These are phyloP conservation scores for Lactifluus subvellereus DNA, from an alignment of 768 basidiomycete genomes.

Conservation along the genomic window DNA sequence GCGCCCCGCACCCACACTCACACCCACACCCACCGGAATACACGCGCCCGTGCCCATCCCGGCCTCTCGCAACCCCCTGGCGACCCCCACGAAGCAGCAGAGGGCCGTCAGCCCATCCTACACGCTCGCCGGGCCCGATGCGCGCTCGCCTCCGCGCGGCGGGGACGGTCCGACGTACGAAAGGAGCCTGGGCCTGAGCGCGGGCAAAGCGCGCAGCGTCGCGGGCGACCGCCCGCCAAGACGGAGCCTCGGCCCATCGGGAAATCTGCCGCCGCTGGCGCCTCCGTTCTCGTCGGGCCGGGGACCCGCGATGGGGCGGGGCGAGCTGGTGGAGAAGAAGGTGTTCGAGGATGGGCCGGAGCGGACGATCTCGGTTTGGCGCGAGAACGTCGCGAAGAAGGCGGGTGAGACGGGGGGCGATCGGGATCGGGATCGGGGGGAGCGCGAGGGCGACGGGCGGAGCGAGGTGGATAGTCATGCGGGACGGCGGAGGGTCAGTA, in stretches of 20 bases:
- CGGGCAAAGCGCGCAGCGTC: slow-evolving; percentile 22
- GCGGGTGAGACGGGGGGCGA: slow-evolving; percentile 16
- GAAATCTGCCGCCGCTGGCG: background rate
- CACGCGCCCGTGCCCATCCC: slow-evolving; percentile 1
- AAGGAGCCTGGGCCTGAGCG: background rate
- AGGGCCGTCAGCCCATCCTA: slow-evolving; percentile 19
- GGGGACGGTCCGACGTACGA: background rate
- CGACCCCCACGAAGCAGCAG: slow-evolving; percentile 1
- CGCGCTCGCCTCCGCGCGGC: background rate
- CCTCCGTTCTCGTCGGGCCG: background rate
- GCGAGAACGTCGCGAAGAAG: slow-evolving; percentile 33
- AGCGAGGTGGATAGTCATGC: slow-evolving; percentile 27
- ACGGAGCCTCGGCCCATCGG: slow-evolving; percentile 7
- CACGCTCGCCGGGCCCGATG: slow-evolving; percentile 10
- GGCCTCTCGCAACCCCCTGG: background rate
- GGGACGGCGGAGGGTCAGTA: slow-evolving; percentile 24
- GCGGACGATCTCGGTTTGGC: slow-evolving; percentile 35
- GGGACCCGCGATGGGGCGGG: slow-evolving; percentile 25
- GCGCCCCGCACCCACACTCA: background rate
- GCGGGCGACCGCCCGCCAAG: slow-evolving; percentile 8
- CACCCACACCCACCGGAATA: background rate
- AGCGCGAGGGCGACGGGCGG: slow-evolving; percentile 1
- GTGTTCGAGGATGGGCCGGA: slow-evolving; percentile 33
- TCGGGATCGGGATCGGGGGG: background rate
- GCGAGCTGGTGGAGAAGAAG: slow-evolving; percentile 31